Evolutionary conservation across 2,329 filamentous ascomycete genomes (phyloP), one percentile per base, ranked within the genome.

Genomic region (Daldinia sp.): DNA sequence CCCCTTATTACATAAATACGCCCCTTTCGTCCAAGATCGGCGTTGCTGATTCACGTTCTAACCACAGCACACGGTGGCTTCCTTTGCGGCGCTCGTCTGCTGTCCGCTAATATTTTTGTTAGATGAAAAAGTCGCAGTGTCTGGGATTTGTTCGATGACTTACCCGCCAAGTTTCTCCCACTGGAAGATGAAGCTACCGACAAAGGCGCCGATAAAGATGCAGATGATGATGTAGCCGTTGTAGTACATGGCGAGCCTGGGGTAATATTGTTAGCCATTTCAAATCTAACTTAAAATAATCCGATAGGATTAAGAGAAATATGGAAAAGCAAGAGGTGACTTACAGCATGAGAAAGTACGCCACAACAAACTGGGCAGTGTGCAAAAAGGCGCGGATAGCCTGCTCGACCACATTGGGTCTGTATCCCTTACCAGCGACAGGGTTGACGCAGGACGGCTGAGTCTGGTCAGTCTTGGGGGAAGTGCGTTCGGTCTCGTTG

Each of bases 171-270:
- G 70, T 0, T 75, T 78, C 73, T 91, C 89, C 90, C 90, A 94
- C 27, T 87, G 85, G 74, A 92, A 94, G 61, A 91, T 72, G 66
- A 93, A 92, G 10, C 85, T 82, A 13, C 92, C 92, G 4, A 94
- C 58, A 67, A 87, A 92, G 0, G 90, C 87, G 1, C 92, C 92
- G 57, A 94, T 84, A 65, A 94, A 86, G 74, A 95, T 92, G 69
- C 87, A 92, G 61, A 94, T 89, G 75, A 95, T 91, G 66, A 95
- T 83, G 76, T 92, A 95, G 8, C 88, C 86, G 69, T 87, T 87
- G 77, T 83, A 87, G 74, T 87, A 86, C 82, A 85, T 86, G 66
- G 82, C 83, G n/a, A 70, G 58, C 30, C 67, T 69, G 13, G 48
- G 41, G 3, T 17, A 49, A 32, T 5, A 47, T 10, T n/a, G 19